Evolutionary conservation across 306 rosid species (phyloP).

Genomic region (Phaseolus lunatus): DNA sequence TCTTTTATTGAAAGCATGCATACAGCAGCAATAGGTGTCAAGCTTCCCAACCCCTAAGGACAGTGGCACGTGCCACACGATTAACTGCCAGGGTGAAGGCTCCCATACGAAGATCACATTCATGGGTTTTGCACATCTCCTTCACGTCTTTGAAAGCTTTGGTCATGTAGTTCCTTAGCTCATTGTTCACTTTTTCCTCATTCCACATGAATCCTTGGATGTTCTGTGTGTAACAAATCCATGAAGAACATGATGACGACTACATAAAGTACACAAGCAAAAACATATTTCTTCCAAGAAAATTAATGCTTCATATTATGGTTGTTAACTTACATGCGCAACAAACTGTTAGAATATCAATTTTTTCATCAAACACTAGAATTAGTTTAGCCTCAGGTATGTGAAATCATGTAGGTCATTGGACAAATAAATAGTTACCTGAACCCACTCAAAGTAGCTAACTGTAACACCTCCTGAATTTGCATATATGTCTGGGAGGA

Average conservation of each 20-base stretch:
- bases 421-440: conserved; percentile 53
- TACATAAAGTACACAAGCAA: not conserved
- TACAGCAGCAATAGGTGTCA: conserved; percentile 41
- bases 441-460: conserved; percentile 98
- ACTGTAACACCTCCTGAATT: conserved; percentile 98
- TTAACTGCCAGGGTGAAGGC: conserved; percentile 88
- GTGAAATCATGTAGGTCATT: not conserved
- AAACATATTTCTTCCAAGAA: no score
- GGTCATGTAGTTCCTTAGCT: conserved; percentile 76
- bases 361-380: no score
- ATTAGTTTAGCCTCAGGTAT: not conserved
- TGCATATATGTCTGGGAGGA: conserved; percentile 96
- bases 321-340: no score
- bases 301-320: no score
- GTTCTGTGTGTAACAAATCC: conserved; percentile 60
- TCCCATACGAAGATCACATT: conserved; percentile 92
- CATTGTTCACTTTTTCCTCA: conserved; percentile 84
- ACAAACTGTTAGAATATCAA: no score
- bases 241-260: not conserved
- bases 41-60: conserved; percentile 97
- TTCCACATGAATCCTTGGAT: conserved; percentile 99
- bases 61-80: conserved; percentile 89
- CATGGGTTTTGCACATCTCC: conserved; percentile 83
- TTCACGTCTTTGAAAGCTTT: conserved; percentile 85
- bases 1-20: conserved; percentile 46